A percentile compares a stretch with the other conserved stretches of the same genome.
Conservation (phyloP, 2,329 filamentous ascomycete species). For the Fusarium oligoseptatum region DNA sequence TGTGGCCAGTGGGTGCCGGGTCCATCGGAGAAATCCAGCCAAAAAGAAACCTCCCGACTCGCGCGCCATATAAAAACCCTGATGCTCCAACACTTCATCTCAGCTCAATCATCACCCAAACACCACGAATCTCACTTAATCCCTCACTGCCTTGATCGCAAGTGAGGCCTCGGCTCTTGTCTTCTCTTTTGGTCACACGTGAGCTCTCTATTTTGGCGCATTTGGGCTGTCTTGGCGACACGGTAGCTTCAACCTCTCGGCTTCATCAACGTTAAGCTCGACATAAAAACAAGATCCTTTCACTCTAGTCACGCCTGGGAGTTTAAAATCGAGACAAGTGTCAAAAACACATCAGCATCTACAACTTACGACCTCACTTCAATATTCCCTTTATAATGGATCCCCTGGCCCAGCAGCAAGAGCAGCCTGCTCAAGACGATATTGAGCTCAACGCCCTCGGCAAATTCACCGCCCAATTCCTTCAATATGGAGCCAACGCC, state of each 20-base stretch:
- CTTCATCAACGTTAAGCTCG: conserved; percentile 1
- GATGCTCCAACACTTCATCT: conserved; percentile 34
- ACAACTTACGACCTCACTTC: background rate
- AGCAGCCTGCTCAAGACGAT: conserved; percentile 44
- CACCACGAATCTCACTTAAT: background rate
- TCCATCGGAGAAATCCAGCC: conserved; percentile 34
- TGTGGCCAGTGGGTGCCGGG: conserved; percentile 34
- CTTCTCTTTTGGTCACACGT: background rate
- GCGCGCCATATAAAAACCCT: conserved; percentile 46
- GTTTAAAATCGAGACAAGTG: background rate
- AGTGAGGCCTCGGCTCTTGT: background rate
- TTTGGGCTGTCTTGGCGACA: background rate
- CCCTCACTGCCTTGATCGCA: background rate
- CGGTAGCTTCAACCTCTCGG: conserved; percentile 1
- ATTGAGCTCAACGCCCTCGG: conserved; percentile 51
- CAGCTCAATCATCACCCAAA: conserved; percentile 5
- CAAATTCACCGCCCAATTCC: conserved; percentile 49
- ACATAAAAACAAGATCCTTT: background rate
- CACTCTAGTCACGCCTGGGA: background rate
- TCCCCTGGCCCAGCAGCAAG: conserved; percentile 43
- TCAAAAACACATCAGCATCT: background rate
- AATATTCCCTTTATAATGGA: conserved; percentile 34
- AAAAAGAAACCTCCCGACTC: conserved; percentile 35
- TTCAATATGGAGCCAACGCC: conserved; percentile 55
- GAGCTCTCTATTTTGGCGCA: background rate